A percentile compares a stretch with the other conserved stretches of the same genome.
phyloP scores from a whole-genome alignment of 2,329 filamentous ascomycete genomes.

The Aspergillus novoparasiticus region DNA sequence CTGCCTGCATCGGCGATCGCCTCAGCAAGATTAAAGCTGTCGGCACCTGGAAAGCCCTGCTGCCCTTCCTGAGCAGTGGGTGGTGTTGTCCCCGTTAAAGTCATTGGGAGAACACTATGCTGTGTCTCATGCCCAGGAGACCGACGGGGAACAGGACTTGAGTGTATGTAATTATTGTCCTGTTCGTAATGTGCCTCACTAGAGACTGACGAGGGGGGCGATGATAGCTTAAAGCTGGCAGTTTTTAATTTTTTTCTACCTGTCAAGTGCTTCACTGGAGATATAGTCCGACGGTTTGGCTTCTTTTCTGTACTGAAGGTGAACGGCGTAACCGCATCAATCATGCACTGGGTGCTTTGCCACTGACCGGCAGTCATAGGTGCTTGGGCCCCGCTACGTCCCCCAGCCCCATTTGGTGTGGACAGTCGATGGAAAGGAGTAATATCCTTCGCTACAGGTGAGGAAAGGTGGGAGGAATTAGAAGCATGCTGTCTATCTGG shows the following conservation, averaged over 20 bases:
- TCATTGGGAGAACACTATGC: conserved; percentile 31
- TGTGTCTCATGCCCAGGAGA: conserved; percentile 14
- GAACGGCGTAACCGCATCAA: conserved; percentile 45
- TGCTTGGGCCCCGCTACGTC: conserved; percentile 7
- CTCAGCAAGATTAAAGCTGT: conserved; percentile 47
- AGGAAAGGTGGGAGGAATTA: conserved; percentile 13
- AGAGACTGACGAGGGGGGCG: conserved; percentile 9
- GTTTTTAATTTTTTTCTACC: conserved; percentile 25
- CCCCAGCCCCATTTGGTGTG: conserved; percentile 11
- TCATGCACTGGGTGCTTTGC: conserved; percentile 44
- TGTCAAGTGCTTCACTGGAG: conserved; percentile 9
- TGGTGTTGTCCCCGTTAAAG: conserved; percentile 35
- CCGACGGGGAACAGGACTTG: conserved; percentile 11
- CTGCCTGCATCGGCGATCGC: conserved; percentile 50
- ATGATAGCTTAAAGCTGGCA: conserved; percentile 17
- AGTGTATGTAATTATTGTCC: neutral
- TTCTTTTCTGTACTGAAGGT: conserved; percentile 40
- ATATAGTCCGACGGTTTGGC: conserved; percentile 10
- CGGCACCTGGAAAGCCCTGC: conserved; percentile 28
- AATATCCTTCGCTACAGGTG: conserved; percentile 23
- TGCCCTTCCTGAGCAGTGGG: conserved; percentile 40
- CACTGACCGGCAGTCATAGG: conserved; percentile 24
- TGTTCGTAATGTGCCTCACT: conserved; percentile 1
- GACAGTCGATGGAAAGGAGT: conserved; percentile 35
- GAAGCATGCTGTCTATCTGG: conserved; percentile 18